Evolutionary conservation across 805 yeast species (phyloP).

Genomic region (Saturnispora halmiae): DNA sequence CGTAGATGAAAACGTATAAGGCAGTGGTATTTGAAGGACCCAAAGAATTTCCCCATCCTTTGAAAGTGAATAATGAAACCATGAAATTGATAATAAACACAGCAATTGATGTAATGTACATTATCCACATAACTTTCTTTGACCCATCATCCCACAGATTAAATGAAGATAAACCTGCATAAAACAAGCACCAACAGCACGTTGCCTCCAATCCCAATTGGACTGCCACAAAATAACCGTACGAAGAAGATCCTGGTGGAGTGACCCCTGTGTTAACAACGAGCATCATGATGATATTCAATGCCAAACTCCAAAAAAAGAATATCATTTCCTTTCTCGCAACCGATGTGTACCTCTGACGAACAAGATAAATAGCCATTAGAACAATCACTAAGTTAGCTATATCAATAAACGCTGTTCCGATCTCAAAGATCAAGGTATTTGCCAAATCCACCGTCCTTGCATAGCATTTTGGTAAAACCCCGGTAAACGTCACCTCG

Average conservation of each 20-base stretch:
- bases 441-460: constrained; percentile 82
- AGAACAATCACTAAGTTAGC: constrained; percentile 57
- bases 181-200: constrained; percentile 57
- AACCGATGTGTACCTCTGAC: constrained; percentile 87
- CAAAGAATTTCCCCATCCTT: constrained; percentile 47
- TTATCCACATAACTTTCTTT: constrained; percentile 44
- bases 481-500: constrained; percentile 41
- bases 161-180: constrained; percentile 74
- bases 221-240: constrained; percentile 73
- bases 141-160: constrained; percentile 97
- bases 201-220: constrained; percentile 72
- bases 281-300: constrained; percentile 53
- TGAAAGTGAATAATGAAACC: constrained; percentile 63
- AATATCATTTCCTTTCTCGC: constrained; percentile 81
- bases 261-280: constrained; percentile 88
- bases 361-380: constrained; percentile 66
- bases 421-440: constrained; percentile 82
- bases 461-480: constrained; percentile 73
- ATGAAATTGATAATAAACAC: constrained; percentile 63
- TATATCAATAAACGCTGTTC: constrained; percentile 78
- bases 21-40: constrained; percentile 50
- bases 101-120: constrained; percentile 42
- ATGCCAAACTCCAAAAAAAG: constrained; percentile 53
- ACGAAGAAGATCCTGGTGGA: constrained; percentile 72
- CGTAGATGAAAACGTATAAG: constrained; percentile 59